Evolutionary conservation across 495 filamentous ascomycete genomes (phyloP).

Genomic region (Penicillium goetzii): DNA sequence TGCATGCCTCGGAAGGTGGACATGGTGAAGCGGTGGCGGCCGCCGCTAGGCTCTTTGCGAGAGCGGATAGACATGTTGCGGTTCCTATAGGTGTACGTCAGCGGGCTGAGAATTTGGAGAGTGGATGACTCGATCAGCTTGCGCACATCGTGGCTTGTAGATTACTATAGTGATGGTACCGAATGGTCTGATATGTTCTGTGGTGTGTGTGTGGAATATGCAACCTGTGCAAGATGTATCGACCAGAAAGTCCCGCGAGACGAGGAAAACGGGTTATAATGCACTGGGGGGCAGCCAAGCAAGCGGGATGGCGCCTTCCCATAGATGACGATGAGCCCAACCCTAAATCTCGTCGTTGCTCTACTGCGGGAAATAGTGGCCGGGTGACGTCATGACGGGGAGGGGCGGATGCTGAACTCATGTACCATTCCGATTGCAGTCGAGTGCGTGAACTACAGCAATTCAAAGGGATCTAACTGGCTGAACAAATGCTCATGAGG

Average conservation of each 20-base stretch:
- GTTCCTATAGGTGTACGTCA: conserved; percentile 50
- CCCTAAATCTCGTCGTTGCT: conserved; percentile 18
- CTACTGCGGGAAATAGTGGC: conserved; percentile 22
- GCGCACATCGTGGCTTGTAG: conserved; percentile 9
- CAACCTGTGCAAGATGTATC: not conserved
- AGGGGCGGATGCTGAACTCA: conserved; percentile 26
- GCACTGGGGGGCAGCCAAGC: not conserved
- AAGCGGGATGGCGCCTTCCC: conserved; percentile 20
- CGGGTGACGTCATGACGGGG: conserved; percentile 36
- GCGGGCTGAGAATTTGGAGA: not conserved
- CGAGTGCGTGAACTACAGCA: conserved; percentile 15
- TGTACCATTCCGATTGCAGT: conserved; percentile 25
- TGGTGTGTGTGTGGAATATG: conserved; percentile 12
- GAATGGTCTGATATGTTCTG: conserved; percentile 2
- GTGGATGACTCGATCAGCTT: not conserved
- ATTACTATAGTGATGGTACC: not conserved
- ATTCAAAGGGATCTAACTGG: not conserved
- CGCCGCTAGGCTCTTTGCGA: conserved; percentile 43
- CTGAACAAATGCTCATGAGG: not conserved
- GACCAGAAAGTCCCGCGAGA: not conserved
- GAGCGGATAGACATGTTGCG: conserved; percentile 65
- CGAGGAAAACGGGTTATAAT: not conserved
- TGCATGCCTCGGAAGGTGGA: conserved; percentile 77
- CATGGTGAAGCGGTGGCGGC: conserved; percentile 73
- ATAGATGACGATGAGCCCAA: conserved; percentile 36